A percentile compares a stretch with the other conserved stretches of the same genome.
Evolutionary conservation across 768 basidiomycete genomes (phyloP).

Genomic region (Boletus coccyginus): DNA sequence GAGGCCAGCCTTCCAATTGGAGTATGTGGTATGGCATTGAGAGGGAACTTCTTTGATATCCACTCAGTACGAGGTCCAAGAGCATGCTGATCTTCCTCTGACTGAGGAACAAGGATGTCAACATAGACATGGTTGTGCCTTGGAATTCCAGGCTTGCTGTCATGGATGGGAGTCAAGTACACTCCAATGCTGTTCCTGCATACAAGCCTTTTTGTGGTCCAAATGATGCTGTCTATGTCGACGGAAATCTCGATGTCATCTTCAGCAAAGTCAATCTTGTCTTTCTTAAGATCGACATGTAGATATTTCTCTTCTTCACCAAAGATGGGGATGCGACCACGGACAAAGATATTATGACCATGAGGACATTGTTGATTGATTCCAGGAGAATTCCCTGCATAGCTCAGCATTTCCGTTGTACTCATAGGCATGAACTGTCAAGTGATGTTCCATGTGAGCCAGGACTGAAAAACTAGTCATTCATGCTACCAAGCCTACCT

Average conservation of each 20-base stretch:
- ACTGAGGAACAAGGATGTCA: slow-evolving; percentile 7
- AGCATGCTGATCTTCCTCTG: background rate
- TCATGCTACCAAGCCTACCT: too few relatives aligned
- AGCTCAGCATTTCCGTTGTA: too few relatives aligned
- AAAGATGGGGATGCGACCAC: background rate
- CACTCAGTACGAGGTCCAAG: background rate
- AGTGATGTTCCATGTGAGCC: too few relatives aligned
- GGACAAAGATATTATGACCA: background rate
- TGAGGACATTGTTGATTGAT: background rate
- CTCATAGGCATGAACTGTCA: too few relatives aligned
- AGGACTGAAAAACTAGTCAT: too few relatives aligned
- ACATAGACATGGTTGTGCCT: slow-evolving; percentile 18
- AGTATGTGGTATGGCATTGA: slow-evolving; percentile 4
- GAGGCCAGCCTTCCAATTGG: background rate
- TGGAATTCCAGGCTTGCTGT: background rate
- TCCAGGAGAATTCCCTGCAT: too few relatives aligned
- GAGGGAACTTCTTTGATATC: slow-evolving; percentile 5
- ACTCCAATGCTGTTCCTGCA: background rate
- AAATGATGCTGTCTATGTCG: slow-evolving; percentile 3
- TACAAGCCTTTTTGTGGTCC: background rate
- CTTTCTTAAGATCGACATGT: background rate
- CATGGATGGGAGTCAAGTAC: background rate
- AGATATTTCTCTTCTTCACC: background rate
- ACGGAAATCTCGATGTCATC: background rate
- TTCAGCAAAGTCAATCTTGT: background rate